Evolutionary conservation across 768 basidiomycete genomes (phyloP), one percentile per base, ranked within the genome.

Genomic region (Pilatotrama ljubarskyi): DNA sequence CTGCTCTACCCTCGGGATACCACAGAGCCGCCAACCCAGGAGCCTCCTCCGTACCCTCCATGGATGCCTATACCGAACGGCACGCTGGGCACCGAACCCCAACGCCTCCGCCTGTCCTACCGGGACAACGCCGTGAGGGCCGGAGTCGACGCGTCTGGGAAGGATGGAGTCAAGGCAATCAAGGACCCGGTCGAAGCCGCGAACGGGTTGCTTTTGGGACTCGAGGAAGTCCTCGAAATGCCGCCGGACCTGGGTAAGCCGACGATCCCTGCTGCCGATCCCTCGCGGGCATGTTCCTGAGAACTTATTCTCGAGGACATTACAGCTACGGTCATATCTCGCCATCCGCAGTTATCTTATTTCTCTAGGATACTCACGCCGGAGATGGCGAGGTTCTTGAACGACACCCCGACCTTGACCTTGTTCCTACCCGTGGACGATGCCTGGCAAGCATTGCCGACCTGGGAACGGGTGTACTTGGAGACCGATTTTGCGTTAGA

Each of bases 61-160:
- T 96, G 93, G 92, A 80, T 96, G 71, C 93, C 94, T 5, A 68
- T 83, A 58, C 91, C 89, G 1, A 87, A 87, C 25, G 94, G 95
- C 24, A 81, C 90, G 7, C 81, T 99, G 10, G 91, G 90, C 13
- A 80, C 84, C 20, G 79, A 90, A 58, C 85, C 94, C 6, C 97
- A 99, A 77, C 82, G 88, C 56, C 74, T 99, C 53, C 80, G 95
- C 32, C 68, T 90, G 4, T 73, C 84, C 35, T 74, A 79, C 51
- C 76, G 80, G 61, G 81, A 81, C 38, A 75, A 77, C 17, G 71
- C 68, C n/a, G 64, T 76, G 1, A 80, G 79, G 74, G 83, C 91
- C 25, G 92, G 87, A 5, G 88, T 89, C 2, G 87, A 97, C 69
- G 82, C 85, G n/a, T 83, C 82, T 63, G 93, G 95, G 0, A 75